phyloP scores from a whole-genome alignment of 2,329 filamentous ascomycete genomes.

The Lecanoromycetidae sp. region DNA sequence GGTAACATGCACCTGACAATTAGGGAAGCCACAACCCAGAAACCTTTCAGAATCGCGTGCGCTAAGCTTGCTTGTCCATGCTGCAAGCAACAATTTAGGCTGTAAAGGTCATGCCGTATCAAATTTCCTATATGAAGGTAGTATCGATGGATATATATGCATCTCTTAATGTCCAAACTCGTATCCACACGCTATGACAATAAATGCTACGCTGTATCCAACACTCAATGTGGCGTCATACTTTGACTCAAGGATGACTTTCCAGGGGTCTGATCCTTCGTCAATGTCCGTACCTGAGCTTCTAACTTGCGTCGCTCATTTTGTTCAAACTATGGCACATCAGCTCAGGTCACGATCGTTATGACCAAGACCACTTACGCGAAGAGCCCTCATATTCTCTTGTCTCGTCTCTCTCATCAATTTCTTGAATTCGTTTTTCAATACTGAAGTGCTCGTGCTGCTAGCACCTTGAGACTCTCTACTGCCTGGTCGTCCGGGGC shows the following conservation, averaged over 20 bases:
- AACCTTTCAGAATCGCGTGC: no score
- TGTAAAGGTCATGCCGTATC: no score
- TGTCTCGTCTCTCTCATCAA: slow-evolving; percentile 64
- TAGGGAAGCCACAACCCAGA: slow-evolving; percentile 1
- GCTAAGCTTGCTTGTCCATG: no score
- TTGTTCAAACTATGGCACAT: slow-evolving; percentile 49
- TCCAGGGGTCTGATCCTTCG: slow-evolving; percentile 30
- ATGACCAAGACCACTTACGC: slow-evolving; percentile 38
- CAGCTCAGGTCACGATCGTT: slow-evolving; percentile 9
- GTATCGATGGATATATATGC: not conserved
- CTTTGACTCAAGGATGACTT: slow-evolving; percentile 26
- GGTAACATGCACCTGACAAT: not conserved
- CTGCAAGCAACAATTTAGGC: no score
- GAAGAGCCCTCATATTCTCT: slow-evolving; percentile 52
- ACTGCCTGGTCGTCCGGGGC: slow-evolving; percentile 32
- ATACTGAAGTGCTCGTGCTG: slow-evolving; percentile 53
- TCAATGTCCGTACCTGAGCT: slow-evolving; percentile 44
- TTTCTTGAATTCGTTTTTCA: slow-evolving; percentile 66
- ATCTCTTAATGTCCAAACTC: not conserved
- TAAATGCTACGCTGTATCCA: not conserved
- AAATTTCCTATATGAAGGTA: not conserved
- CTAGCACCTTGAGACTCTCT: slow-evolving; percentile 28
- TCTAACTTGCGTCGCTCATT: slow-evolving; percentile 58
- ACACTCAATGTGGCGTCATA: slow-evolving; percentile 30
- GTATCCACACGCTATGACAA: not conserved